These are phyloP conservation scores for Myxozyma sirexii DNA, from an alignment of 805 yeast species.

Conservation along the genomic window DNA sequence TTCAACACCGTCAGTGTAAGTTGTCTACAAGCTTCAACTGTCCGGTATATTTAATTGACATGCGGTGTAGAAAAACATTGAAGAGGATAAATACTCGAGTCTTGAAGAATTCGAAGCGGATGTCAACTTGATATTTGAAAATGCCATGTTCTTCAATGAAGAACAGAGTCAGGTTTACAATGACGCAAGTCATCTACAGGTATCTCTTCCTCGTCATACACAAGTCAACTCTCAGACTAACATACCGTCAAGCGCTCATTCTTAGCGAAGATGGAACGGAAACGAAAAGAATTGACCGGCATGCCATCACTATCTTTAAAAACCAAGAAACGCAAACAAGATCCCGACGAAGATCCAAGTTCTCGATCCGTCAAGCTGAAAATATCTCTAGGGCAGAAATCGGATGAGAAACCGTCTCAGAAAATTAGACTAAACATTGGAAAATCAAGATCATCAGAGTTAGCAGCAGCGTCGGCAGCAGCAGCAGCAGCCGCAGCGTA, in stretches of 20 bases:
- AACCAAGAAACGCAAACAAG: conserved; percentile 29
- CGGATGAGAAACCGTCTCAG: conserved; percentile 20
- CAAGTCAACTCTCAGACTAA: neutral
- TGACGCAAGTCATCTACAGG: conserved; percentile 66
- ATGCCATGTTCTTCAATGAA: conserved; percentile 78
- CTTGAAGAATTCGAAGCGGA: conserved; percentile 64
- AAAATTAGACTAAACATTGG: conserved; percentile 32
- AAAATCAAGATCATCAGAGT: conserved; percentile 21
- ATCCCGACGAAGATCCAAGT: conserved; percentile 22
- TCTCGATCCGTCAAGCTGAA: conserved; percentile 29
- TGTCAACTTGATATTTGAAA: conserved; percentile 65
- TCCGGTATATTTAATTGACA: neutral
- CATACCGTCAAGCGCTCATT: conserved; percentile 35
- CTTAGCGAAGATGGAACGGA: conserved; percentile 5
- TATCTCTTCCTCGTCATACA: conserved; percentile 31
- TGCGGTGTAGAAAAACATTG: conserved; percentile 49
- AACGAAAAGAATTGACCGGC: conserved; percentile 7
- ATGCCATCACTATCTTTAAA: conserved; percentile 8
- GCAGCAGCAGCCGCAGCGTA: conserved; percentile 27
- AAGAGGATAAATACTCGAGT: conserved; percentile 54
- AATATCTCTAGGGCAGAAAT: conserved; percentile 23
- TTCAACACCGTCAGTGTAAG: conserved; percentile 54
- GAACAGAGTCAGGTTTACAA: conserved; percentile 69
- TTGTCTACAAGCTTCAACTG: neutral
- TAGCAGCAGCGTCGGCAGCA: conserved; percentile 22